Evolutionary conservation across 352 stramenopile genomes (phyloP), one percentile per base, ranked within the genome.

Genomic region (Aphanomyces euteiches): DNA sequence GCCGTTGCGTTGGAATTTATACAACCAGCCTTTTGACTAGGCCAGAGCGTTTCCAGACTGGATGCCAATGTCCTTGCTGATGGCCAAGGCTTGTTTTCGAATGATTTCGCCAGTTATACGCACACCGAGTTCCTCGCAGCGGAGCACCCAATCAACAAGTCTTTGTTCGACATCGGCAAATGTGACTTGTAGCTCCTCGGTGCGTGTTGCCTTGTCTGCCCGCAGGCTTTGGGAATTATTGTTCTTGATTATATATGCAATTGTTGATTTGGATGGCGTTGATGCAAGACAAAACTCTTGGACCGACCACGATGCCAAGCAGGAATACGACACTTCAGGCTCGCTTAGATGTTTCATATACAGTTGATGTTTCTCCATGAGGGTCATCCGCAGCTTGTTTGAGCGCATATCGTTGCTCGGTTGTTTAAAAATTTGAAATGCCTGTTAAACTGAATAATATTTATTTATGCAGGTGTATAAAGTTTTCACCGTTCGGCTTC

Each of bases 1-100:
- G n/a, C 69, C 69, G 48, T 75, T 48, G 0, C 7, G 56, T 45
- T 75, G 40, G 36, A 75, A 68, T 17, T 69, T 57, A 36, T 64
- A 56, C 21, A 75, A 34, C 70, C 59, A 73, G 5, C 66, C 72
- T 4, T 65, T 70, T 17, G 58, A 57, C n/a, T 36, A 57, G 15
- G 6, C 12, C 36, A 57, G 48, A 21, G 7, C 12, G 48, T 34
- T 7, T 7, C 36, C 36, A 15, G 6, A n/a, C 19, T 7, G 6
- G 48, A 57, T 57, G 48, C 48, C 7, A n/a, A n/a, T n/a, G n/a
- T n/a, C n/a, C n/a, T 57, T 34, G 48, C 48, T 36, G 6, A 57
- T 12, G 12, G 36, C 48, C 8, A 7, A 7, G 5, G 48, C 48
- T 57, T 57, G 48, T 21, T 57, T 57, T 15, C 48, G 48, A 57